These are phyloP conservation scores for Malania oleifera DNA, from an alignment of 164 flowering plant species.

Conservation along the genomic window DNA sequence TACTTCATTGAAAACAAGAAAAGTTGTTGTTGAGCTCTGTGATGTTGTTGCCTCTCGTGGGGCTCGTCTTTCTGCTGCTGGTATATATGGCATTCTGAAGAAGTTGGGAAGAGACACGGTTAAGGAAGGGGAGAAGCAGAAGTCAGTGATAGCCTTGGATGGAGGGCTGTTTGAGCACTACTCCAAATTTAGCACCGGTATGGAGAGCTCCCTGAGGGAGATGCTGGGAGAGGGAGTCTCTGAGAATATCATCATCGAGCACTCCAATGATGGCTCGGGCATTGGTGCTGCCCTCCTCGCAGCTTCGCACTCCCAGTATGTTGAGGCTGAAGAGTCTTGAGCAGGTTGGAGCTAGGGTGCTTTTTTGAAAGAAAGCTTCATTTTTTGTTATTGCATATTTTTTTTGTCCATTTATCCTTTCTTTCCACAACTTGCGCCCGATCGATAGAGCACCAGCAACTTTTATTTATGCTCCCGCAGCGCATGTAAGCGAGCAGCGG, in stretches of 20 bases:
- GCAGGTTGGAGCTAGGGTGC: not conserved
- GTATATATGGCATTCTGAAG: conserved; percentile 81
- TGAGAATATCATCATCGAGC: conserved; percentile 40
- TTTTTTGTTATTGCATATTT: conserved; percentile 17
- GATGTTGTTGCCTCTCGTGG: conserved; percentile 79
- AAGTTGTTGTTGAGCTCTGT: conserved; percentile 68
- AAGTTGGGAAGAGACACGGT: conserved; percentile 71
- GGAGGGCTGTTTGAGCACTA: conserved; percentile 91
- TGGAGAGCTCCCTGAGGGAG: conserved; percentile 66
- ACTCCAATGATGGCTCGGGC: conserved; percentile 85
- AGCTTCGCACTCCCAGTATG: conserved; percentile 87
- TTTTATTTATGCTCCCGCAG: conserved; percentile 24
- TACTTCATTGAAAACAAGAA: conserved; percentile 72
- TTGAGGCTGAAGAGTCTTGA: conserved; percentile 45
- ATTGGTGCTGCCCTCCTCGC: conserved; percentile 93
- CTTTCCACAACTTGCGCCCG: conserved; percentile 1
- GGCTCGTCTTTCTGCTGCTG: conserved; percentile 90
- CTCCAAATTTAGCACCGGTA: conserved; percentile 48
- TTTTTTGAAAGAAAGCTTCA: not conserved
- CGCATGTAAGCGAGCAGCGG: conserved; percentile 10
- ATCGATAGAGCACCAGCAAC: conserved; percentile 11
- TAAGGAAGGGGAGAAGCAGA: conserved; percentile 52
- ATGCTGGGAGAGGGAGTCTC: conserved; percentile 61
- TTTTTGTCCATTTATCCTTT: not conserved
- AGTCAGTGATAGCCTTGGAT: conserved; percentile 72